Percentiles rank a stretch among this genome's conserved stretches.
Conservation (phyloP, 352 stramenopile genomes). For the Phytophthora podocarpi region DNA sequence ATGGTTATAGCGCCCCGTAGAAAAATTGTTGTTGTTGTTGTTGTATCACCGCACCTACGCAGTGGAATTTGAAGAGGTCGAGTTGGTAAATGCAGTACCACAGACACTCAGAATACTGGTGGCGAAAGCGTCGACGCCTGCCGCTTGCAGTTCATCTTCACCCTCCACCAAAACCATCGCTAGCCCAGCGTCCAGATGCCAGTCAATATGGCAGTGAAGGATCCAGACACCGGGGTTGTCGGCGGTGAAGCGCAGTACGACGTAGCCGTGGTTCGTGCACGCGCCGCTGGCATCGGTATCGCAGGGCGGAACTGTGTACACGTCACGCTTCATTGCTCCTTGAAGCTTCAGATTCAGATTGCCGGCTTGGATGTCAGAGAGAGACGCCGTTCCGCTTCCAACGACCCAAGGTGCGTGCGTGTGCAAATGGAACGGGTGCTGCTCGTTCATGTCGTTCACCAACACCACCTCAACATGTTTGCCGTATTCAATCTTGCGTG, state of each 20-base stretch:
- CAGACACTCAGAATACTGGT: constrained; percentile 32
- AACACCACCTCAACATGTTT: constrained; percentile 43
- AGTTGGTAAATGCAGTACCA: constrained; percentile 19
- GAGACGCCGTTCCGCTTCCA: constrained; percentile 24
- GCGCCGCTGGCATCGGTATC: constrained; percentile 17
- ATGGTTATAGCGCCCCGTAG: too few relatives aligned
- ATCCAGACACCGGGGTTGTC: constrained; percentile 46
- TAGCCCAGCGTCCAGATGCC: constrained; percentile 37
- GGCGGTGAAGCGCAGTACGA: constrained; percentile 41
- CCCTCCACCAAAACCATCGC: constrained; percentile 34
- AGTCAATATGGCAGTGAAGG: constrained; percentile 52
- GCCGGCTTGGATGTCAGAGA: too few relatives aligned
- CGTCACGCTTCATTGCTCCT: constrained; percentile 37
- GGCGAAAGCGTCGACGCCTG: constrained; percentile 16
- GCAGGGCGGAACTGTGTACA: constrained; percentile 39
- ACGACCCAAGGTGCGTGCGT: constrained; percentile 40
- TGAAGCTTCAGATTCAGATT: too few relatives aligned
- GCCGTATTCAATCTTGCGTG: constrained; percentile 25
- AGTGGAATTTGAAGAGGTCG: constrained; percentile 25
- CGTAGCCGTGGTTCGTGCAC: constrained; percentile 31
- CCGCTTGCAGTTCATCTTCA: constrained; percentile 19
- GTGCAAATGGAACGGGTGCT: constrained; percentile 52
- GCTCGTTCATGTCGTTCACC: constrained; percentile 35
- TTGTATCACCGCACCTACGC: constrained; percentile 9
- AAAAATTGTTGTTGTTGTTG: neutral